Conservation (phyloP, 1,139 yeast species). For the Dujonia santamariae region DNA sequence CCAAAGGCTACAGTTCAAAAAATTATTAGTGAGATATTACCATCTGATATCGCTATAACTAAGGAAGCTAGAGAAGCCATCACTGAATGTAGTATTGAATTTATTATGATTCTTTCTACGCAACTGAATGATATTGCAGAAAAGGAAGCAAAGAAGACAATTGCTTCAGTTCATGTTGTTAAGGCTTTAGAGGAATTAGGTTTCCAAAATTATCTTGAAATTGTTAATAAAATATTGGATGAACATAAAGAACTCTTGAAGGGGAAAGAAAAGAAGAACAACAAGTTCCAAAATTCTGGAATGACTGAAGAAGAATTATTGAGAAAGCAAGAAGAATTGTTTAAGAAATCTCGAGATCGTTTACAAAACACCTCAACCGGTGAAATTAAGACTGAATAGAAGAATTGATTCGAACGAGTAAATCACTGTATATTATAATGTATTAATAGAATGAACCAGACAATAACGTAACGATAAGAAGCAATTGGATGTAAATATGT, state of each 20-base stretch:
- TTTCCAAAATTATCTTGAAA: slow-evolving; percentile 78
- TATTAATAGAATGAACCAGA: slow-evolving; percentile 4
- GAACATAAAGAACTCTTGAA: slow-evolving; percentile 88
- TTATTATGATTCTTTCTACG: slow-evolving; percentile 89
- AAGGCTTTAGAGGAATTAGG: slow-evolving; percentile 89
- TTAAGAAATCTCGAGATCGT: slow-evolving; percentile 82
- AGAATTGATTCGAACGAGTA: neutral
- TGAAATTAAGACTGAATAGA: slow-evolving; percentile 8
- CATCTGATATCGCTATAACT: slow-evolving; percentile 80
- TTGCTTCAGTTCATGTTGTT: slow-evolving; percentile 93
- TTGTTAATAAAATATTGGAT: slow-evolving; percentile 73
- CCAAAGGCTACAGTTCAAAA: slow-evolving; percentile 91
- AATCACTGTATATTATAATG: too few species aligned
- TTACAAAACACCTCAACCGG: slow-evolving; percentile 37
- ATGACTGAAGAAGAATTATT: slow-evolving; percentile 87
- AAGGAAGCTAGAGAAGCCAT: slow-evolving; percentile 95
- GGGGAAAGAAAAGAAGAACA: slow-evolving; percentile 87
- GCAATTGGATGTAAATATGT: slow-evolving; percentile 3
- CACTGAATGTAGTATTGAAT: slow-evolving; percentile 94
- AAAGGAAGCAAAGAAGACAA: slow-evolving; percentile 92
- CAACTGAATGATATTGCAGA: slow-evolving; percentile 97
- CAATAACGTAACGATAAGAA: too few species aligned
- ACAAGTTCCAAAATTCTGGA: slow-evolving; percentile 91
- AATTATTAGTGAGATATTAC: slow-evolving; percentile 85
- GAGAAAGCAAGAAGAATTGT: slow-evolving; percentile 88